Percentiles rank a stretch among this genome's conserved stretches.
These are phyloP conservation scores for Agaricus subrufescens DNA, from an alignment of 768 basidiomycete species.

Conservation along the genomic window DNA sequence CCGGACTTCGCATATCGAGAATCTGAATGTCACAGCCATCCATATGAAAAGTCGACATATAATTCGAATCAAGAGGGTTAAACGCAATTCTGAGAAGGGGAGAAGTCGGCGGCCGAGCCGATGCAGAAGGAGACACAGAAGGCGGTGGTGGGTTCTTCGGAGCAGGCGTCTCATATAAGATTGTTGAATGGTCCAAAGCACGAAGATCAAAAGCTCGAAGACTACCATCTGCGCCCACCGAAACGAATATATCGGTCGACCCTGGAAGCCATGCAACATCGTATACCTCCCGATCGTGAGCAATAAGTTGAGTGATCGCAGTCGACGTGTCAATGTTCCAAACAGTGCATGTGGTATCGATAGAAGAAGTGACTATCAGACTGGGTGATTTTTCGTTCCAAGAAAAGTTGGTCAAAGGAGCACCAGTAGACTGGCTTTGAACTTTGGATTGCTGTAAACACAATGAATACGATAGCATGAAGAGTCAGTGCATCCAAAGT, in stretches of 20 bases:
- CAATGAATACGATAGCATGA: constrained; percentile 1
- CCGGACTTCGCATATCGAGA: constrained; percentile 95
- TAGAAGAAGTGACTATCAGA: constrained; percentile 93
- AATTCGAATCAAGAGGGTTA: constrained; percentile 88
- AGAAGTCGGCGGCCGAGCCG: constrained; percentile 70
- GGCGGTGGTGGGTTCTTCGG: constrained; percentile 67
- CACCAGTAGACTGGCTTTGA: constrained; percentile 75
- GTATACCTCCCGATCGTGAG: constrained; percentile 94
- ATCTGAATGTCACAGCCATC: constrained; percentile 89
- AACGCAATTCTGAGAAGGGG: constrained; percentile 86
- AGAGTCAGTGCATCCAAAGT: constrained; percentile 5
- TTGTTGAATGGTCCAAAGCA: constrained; percentile 95
- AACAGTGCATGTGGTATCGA: constrained; percentile 97
- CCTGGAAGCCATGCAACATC: constrained; percentile 98
- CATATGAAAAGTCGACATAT: constrained; percentile 96
- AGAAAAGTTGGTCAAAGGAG: constrained; percentile 94
- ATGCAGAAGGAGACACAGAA: constrained; percentile 49
- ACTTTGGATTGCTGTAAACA: constrained; percentile 77
- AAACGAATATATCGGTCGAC: constrained; percentile 95
- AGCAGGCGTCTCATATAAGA: constrained; percentile 89
- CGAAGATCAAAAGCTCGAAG: constrained; percentile 95
- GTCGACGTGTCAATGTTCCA: constrained; percentile 96
- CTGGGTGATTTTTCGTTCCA: constrained; percentile 94
- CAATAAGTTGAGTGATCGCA: constrained; percentile 95
- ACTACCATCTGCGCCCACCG: constrained; percentile 96